A percentile compares a stretch with the other conserved stretches of the same genome.
phyloP scores from a whole-genome alignment of 352 stramenopile species.

The Pythium aristosporum region DNA sequence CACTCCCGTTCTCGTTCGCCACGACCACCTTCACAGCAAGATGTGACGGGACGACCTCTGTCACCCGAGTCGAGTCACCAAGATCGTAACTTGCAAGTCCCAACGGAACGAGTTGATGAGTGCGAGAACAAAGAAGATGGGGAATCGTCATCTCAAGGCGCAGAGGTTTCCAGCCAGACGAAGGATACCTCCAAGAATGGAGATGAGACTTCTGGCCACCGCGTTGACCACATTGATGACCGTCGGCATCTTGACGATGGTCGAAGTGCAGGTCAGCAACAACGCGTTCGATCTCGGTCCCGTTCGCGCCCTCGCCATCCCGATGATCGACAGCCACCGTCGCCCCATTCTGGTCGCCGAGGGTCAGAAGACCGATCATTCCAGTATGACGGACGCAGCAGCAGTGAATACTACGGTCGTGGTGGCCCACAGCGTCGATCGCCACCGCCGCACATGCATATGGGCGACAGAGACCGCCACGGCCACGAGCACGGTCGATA shows the following conservation, averaged over 20 bases:
- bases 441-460: not conserved
- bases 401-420: constrained; percentile 12
- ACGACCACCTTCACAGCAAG: not conserved
- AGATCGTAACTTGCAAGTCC: not conserved
- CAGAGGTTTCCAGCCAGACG: constrained; percentile 9
- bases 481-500: constrained; percentile 2
- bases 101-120: not conserved
- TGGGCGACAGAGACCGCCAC: constrained; percentile 8
- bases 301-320: constrained; percentile 4
- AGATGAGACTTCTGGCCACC: constrained; percentile 3
- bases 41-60: not conserved
- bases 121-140: not conserved
- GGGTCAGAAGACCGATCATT: constrained; percentile 15
- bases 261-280: not conserved
- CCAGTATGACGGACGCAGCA: constrained; percentile 6
- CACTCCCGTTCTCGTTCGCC: constrained; percentile 20
- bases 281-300: constrained; percentile 14
- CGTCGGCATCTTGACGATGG: not conserved
- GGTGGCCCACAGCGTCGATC: constrained; percentile 7
- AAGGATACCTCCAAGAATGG: constrained; percentile 12
- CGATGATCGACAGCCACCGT: constrained; percentile 4
- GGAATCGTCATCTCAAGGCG: constrained; percentile 1
- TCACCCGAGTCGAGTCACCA: not conserved
- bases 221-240: not conserved
- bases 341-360: not conserved